Conservation (phyloP, 345 rosid species). For the Eucalyptus polybractea region DNA sequence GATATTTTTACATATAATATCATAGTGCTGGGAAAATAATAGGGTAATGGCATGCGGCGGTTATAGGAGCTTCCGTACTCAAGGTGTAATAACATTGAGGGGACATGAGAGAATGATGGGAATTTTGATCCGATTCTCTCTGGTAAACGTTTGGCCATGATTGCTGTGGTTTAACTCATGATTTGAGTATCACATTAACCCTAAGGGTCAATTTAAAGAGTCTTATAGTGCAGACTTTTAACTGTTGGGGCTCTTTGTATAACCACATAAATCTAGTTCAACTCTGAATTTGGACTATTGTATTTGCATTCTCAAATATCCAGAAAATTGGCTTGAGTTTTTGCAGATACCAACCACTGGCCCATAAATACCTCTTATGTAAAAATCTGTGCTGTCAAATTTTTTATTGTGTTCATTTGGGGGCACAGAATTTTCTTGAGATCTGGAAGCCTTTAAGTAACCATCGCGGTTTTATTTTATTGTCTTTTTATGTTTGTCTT, state of each 20-base stretch:
- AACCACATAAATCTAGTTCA: neutral
- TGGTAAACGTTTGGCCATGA: neutral
- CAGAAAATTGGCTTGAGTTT: neutral
- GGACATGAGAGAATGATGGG: neutral
- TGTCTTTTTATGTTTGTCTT: neutral
- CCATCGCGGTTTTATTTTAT: neutral
- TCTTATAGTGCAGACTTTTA: neutral
- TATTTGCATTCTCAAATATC: neutral
- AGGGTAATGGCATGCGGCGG: neutral
- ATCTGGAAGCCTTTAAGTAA: neutral
- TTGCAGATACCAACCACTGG: neutral
- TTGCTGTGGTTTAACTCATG: neutral
- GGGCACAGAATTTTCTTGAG: neutral
- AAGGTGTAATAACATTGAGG: neutral
- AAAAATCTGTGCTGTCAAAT: neutral
- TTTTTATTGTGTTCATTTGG: neutral
- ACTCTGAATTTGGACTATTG: neutral
- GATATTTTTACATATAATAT: neutral
- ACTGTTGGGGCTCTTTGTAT: neutral
- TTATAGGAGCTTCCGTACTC: neutral
- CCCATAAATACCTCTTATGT: neutral
- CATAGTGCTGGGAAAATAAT: neutral
- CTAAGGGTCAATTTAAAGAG: neutral
- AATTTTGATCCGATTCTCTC: neutral
- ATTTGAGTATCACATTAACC: neutral